Evolutionary conservation across 116 monocot genomes (phyloP), one percentile per base, ranked within the genome.

Genomic region (Papilionanthe hybrid): DNA sequence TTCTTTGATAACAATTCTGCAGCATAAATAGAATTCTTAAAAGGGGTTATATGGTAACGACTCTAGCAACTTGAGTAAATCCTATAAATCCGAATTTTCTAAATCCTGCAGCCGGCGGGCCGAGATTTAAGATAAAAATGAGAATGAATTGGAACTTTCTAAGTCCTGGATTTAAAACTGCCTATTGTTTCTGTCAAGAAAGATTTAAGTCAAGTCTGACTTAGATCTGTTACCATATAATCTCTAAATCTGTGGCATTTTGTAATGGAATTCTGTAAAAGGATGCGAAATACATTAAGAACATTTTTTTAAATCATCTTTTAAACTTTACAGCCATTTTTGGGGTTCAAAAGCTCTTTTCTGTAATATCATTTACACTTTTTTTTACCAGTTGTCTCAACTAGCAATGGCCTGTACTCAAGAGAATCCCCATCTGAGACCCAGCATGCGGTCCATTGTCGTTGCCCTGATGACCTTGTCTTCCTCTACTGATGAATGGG

Each of bases 401-500:
- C 83, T 98, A 48, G 98, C 90, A 0, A 94, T 87, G 82, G 87
- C 87, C n/a, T 98, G 98, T 79, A 94, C 98, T 1, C 87, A 93
- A 25, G 91, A 94, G 57, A 80, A 89, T 18, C 89, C 93, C 32
- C 86, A 86, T 37, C 49, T 81, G 47, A 88, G 98, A 65, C 98
- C 98, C 11, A 93, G 75, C 84, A 99, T 99, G 93, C 80, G 91
- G 48, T 85, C 88, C 17, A 81, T 94, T 37, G 98, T 94, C 0
- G 93, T 99, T 17, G 85, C 91, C 15, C 55, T 99, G 82, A 94
- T 99, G 93, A 90, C 91, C 0, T 81, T 99, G 17, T 99, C 98
- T 42, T 92, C 94, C 28, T 79, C 90, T 12, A 93, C 89, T 20
- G 91, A 87, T 69, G 92, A 91, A n/a, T 98, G 90, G 98, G 98